A percentile compares a stretch with the other conserved stretches of the same genome.
Conservation (phyloP, 2,329 filamentous ascomycete genomes). For the Shiraia bambusicola region DNA sequence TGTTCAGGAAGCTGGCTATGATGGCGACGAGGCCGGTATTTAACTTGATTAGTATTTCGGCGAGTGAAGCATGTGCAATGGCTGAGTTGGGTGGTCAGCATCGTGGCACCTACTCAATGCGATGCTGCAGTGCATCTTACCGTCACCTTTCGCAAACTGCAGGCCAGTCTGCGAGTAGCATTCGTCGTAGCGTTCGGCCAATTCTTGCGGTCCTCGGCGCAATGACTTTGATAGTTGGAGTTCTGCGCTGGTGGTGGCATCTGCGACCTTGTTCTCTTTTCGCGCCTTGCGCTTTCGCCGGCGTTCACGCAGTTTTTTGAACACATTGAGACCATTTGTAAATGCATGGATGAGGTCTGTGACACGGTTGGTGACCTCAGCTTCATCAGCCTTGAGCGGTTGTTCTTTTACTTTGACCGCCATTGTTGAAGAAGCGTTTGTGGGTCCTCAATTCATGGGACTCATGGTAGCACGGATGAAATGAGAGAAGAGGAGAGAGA, state of each 20-base stretch:
- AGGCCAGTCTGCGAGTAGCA: constrained; percentile 43
- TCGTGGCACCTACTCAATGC: constrained; percentile 1
- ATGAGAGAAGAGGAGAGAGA: constrained; percentile 9
- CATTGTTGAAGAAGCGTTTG: constrained; percentile 26
- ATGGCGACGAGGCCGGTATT: constrained; percentile 52
- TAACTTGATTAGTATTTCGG: constrained; percentile 49
- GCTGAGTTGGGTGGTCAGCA: constrained; percentile 29
- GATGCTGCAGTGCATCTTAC: constrained; percentile 31
- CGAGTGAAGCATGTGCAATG: constrained; percentile 49
- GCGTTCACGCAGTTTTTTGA: constrained; percentile 45
- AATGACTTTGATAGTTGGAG: constrained; percentile 44
- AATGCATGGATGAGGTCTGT: constrained; percentile 49
- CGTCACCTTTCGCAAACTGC: constrained; percentile 48
- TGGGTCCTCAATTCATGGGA: constrained; percentile 7
- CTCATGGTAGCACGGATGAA: constrained; percentile 8
- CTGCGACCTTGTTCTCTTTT: constrained; percentile 18
- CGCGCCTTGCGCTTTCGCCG: constrained; percentile 35
- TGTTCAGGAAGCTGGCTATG: constrained; percentile 47
- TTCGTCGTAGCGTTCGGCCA: constrained; percentile 46
- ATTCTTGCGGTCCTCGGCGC: constrained; percentile 45
- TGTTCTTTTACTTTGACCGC: constrained; percentile 21
- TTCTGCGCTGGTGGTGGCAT: constrained; percentile 37
- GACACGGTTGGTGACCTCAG: constrained; percentile 41
- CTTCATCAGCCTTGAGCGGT: constrained; percentile 21
- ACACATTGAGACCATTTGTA: constrained; percentile 48